phyloP scores from a whole-genome alignment of 352 stramenopile species.

The Pythium chondricola region DNA sequence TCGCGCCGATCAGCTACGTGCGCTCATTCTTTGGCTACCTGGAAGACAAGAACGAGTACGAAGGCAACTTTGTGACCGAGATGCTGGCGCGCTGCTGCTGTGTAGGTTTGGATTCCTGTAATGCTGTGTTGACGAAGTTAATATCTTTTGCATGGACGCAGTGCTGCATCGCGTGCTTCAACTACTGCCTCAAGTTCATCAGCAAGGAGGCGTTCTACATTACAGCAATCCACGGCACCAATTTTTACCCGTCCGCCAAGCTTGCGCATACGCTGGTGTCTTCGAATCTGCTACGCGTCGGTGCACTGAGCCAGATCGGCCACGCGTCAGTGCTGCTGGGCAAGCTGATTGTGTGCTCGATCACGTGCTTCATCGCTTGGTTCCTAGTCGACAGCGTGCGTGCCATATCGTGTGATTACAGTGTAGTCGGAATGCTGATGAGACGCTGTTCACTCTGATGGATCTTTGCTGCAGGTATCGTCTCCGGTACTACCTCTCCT shows the following conservation, averaged over 20 bases:
- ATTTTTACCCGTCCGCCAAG: slow-evolving; percentile 74
- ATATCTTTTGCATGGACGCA: slow-evolving; percentile 13
- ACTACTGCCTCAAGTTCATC: slow-evolving; percentile 77
- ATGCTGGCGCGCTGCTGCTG: slow-evolving; percentile 59
- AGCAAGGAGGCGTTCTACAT: slow-evolving; percentile 80
- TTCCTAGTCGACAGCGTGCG: slow-evolving; percentile 64
- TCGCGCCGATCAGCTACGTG: slow-evolving; percentile 57
- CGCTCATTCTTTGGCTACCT: slow-evolving; percentile 78
- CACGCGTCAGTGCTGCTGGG: slow-evolving; percentile 62
- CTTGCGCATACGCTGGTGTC: slow-evolving; percentile 62
- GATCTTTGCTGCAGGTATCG: slow-evolving; percentile 28
- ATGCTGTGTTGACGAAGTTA: slow-evolving; percentile 1
- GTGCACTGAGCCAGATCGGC: slow-evolving; percentile 59
- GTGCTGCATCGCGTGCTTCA: slow-evolving; percentile 85
- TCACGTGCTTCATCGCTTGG: slow-evolving; percentile 59
- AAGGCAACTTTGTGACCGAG: slow-evolving; percentile 52
- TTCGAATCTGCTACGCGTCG: slow-evolving; percentile 61
- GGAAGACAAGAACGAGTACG: slow-evolving; percentile 76
- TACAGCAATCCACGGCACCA: slow-evolving; percentile 72
- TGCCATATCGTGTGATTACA: no score
- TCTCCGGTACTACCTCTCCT: slow-evolving; percentile 63
- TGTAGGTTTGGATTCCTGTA: slow-evolving; percentile 44
- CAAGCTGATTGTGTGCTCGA: slow-evolving; percentile 73
- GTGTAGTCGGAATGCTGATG: no score
- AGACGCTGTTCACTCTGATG: no score